Base-by-base conservation (phyloP, 345 rosid species). In the rapeseed (Brassica napus) region DNA sequence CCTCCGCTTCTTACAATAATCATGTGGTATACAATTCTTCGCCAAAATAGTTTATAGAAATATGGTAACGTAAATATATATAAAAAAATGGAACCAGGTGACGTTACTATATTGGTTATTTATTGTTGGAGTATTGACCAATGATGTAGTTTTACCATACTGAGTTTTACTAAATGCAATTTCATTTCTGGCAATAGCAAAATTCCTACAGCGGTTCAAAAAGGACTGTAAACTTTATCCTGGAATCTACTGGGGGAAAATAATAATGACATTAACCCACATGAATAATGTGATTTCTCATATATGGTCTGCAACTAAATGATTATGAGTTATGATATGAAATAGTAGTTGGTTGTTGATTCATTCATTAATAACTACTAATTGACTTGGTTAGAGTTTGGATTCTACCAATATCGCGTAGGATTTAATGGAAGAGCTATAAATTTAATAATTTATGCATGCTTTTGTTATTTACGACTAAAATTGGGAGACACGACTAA, bases 401-500 rank as follows among this genome's bases (percentile, higher is more conserved):
- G 23, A 64, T 12, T 49, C 24, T 28, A 15, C 23, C 69, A 16
- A 9, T 26, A 24, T 24, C 52, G 69, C 31, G 28, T 61, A 61
- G 44, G 68, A 16, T 18, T 44, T 72, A 39, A 6, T 26, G 39
- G 68, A 24, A 28, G 24, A 18, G 12, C 5, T 8, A 73, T 63
- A 10, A 42, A 62, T 49, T 18, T 18, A 18, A 18, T 18, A 18
- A 18, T 18, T 28, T 73, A 16, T 61, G 55, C 59, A 64, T 64
- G 68, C 24, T 64, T n/a, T 26, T 54, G 6, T 49, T 49, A n/a
- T 49, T 5, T 49, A 14, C 18, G 21, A 49, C 57, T 49, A 49
- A n/a, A 49, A 49, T 49, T 49, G 57, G 82, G 68, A 57, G 68
- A 65, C 81, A 78, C 82, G 77, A 78, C 77, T 78, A 8, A 11